Percentiles rank a stretch among this genome's conserved stretches.
These are phyloP conservation scores for Begonia masoniana DNA, from an alignment of 306 rosid genomes.

Conservation along the genomic window DNA sequence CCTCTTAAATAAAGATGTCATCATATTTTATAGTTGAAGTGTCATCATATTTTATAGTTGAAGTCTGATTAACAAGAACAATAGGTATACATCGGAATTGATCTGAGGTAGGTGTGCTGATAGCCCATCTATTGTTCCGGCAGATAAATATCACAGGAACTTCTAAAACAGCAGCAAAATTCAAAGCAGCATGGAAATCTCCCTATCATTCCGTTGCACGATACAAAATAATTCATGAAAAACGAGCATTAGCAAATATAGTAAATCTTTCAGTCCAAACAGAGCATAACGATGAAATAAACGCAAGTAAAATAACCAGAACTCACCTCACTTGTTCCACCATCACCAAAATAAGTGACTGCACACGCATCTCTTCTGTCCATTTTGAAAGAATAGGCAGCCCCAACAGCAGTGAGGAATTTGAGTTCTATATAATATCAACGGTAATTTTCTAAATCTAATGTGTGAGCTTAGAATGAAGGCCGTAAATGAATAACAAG, in stretches of 20 bases:
- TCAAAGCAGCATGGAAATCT: conserved; percentile 88
- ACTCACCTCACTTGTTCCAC: conserved; percentile 92
- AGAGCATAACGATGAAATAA: background rate
- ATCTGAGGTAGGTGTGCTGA: conserved; percentile 87
- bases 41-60: too few species aligned
- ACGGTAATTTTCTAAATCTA: too few species aligned
- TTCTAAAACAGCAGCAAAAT: conserved; percentile 86
- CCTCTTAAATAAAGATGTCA: background rate
- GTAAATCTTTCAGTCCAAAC: too few species aligned
- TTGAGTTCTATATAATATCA: conserved; percentile 36
- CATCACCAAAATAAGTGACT: conserved; percentile 79
- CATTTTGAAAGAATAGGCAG: conserved; percentile 93
- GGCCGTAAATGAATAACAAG: too few species aligned
- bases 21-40: too few species aligned
- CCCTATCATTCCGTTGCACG: conserved; percentile 36
- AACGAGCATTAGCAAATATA: too few species aligned
- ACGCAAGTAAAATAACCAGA: background rate
- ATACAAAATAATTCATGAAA: conserved; percentile 8
- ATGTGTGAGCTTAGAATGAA: too few species aligned
- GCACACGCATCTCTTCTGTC: conserved; percentile 73
- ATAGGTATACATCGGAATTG: conserved; percentile 70
- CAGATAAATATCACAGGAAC: conserved; percentile 86
- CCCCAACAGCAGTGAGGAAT: conserved; percentile 93
- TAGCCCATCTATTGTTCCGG: conserved; percentile 99
- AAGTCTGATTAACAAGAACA: background rate